A percentile compares a stretch with the other conserved stretches of the same genome.
phyloP scores from a whole-genome alignment of 345 rosid genomes.

The Anastatica hierochuntica region DNA sequence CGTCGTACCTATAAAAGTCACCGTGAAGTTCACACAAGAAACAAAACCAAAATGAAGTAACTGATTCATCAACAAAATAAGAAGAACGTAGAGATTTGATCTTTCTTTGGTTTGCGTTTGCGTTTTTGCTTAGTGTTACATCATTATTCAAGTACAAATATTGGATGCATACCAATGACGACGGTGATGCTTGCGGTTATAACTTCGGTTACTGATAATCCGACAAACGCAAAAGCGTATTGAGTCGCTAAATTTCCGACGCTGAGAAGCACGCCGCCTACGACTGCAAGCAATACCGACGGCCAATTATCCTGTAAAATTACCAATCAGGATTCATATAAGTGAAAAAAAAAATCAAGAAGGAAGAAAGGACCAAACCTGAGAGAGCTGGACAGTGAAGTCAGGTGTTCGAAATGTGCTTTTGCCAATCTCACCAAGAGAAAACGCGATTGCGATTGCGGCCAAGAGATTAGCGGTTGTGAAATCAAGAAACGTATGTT shows the following conservation, averaged over 20 bases:
- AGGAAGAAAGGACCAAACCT: constrained; percentile 26
- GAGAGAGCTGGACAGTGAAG: constrained; percentile 55
- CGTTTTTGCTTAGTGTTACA: too few relatives aligned
- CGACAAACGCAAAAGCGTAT: constrained; percentile 76
- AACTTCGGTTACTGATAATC: constrained; percentile 73
- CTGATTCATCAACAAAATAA: too few relatives aligned
- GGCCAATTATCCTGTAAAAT: constrained; percentile 52
- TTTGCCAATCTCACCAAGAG: constrained; percentile 61
- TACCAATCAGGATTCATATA: too few relatives aligned
- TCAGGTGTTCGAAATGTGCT: constrained; percentile 41
- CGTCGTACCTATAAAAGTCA: constrained; percentile 44
- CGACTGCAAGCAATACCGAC: constrained; percentile 66
- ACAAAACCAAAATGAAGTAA: too few relatives aligned
- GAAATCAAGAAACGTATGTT: constrained; percentile 81
- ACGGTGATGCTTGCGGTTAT: constrained; percentile 70
- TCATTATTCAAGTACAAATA: too few relatives aligned
- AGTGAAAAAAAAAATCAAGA: background rate
- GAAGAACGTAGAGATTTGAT: background rate
- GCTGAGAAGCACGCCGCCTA: constrained; percentile 70
- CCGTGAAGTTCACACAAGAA: constrained; percentile 3
- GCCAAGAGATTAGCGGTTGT: constrained; percentile 74
- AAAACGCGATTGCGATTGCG: constrained; percentile 61
- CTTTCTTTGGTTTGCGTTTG: too few relatives aligned
- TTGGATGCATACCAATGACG: constrained; percentile 44
- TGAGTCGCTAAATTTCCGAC: constrained; percentile 68